phyloP scores from a whole-genome alignment of 306 rosid genomes.

The Cicer cuneatum region DNA sequence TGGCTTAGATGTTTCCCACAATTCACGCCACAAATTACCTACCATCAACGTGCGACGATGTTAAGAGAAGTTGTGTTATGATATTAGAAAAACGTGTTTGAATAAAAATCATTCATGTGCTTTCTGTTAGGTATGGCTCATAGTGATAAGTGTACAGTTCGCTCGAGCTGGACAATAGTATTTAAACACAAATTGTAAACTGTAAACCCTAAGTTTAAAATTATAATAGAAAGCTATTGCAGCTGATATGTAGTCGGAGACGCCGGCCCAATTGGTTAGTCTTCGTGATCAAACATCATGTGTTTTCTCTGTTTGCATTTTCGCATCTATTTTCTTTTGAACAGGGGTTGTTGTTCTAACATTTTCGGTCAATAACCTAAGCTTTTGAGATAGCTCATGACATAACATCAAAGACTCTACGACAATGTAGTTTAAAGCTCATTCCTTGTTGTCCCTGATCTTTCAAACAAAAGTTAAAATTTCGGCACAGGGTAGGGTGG shows the following conservation, averaged over 20 bases:
- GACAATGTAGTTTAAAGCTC: neutral
- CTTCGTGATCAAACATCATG: too few relatives aligned
- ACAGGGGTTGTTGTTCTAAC: too few relatives aligned
- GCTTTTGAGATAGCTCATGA: neutral
- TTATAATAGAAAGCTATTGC: too few relatives aligned
- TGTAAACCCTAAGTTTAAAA: too few relatives aligned
- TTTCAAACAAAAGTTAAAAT: neutral
- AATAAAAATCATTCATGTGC: neutral
- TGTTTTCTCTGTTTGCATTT: too few relatives aligned
- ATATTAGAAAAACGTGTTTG: neutral
- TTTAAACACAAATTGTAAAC: too few relatives aligned
- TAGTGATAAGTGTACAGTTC: too few relatives aligned
- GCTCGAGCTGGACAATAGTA: too few relatives aligned
- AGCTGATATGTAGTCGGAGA: too few relatives aligned
- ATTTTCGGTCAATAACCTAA: neutral
- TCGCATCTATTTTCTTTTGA: too few relatives aligned
- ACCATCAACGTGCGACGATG: slow-evolving; percentile 35
- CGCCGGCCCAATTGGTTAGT: too few relatives aligned
- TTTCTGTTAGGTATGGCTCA: too few relatives aligned
- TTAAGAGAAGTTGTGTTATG: slow-evolving; percentile 16
- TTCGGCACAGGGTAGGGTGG: neutral
- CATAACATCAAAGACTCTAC: neutral
- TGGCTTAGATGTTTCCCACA: slow-evolving; percentile 91
- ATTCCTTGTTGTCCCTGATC: neutral
- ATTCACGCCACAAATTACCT: slow-evolving; percentile 97